phyloP scores from a whole-genome alignment of 192 early-diverging fungal species.

The Dispira simplex region DNA sequence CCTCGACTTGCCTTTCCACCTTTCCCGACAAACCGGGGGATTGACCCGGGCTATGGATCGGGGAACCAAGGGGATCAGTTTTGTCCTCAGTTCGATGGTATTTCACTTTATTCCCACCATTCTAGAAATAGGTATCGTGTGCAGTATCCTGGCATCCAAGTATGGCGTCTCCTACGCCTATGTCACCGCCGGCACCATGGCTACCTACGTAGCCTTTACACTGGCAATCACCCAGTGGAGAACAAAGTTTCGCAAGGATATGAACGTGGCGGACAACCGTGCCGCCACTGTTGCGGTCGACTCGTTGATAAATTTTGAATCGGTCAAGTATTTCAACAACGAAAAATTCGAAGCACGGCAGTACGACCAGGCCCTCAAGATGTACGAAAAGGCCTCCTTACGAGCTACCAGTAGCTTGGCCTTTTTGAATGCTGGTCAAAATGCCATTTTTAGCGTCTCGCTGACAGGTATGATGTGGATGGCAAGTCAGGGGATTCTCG shows the following conservation, averaged over 20 bases:
- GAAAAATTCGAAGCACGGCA: conserved; percentile 79
- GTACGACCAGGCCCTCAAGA: conserved; percentile 73
- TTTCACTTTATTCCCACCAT: conserved; percentile 92
- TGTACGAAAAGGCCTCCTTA: conserved; percentile 91
- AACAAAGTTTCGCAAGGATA: conserved; percentile 68
- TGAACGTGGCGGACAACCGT: conserved; percentile 92
- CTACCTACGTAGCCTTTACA: conserved; percentile 72
- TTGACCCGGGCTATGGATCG: conserved; percentile 93
- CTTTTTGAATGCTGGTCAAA: conserved; percentile 90
- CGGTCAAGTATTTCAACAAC: conserved; percentile 94
- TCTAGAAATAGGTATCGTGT: conserved; percentile 91
- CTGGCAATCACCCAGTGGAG: conserved; percentile 82
- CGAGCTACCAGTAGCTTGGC: conserved; percentile 80
- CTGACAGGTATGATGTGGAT: conserved; percentile 95
- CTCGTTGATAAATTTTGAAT: conserved; percentile 94
- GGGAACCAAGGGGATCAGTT: conserved; percentile 90
- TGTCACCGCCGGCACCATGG: conserved; percentile 49
- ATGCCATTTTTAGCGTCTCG: conserved; percentile 82
- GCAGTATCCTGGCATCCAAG: conserved; percentile 57
- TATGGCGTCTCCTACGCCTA: conserved; percentile 44
- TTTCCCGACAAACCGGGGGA: conserved; percentile 90
- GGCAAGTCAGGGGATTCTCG: conserved; percentile 72
- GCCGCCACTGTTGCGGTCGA: conserved; percentile 91
- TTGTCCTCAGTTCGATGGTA: conserved; percentile 85
- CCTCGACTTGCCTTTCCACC: conserved; percentile 84